These are phyloP conservation scores for Neurospora sp. DNA, from an alignment of 495 filamentous ascomycete genomes.

Conservation along the genomic window DNA sequence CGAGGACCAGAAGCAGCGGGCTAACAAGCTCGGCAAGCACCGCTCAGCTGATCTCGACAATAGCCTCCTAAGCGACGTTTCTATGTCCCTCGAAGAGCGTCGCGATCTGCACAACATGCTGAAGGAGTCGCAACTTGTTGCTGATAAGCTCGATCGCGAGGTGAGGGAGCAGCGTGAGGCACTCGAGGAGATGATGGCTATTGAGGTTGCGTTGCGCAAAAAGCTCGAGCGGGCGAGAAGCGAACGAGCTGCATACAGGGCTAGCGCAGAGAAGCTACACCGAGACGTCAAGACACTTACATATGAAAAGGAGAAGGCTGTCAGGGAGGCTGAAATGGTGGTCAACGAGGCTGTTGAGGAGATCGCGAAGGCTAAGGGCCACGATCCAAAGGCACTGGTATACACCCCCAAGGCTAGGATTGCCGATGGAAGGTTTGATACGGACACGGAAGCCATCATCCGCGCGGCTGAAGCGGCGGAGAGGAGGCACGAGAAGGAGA, in stretches of 20 bases:
- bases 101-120: constrained; percentile 59
- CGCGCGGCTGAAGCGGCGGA: constrained; percentile 42
- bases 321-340: constrained; percentile 11
- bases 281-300: constrained; percentile 28
- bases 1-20: constrained; percentile 11
- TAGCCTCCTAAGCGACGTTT: constrained; percentile 17
- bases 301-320: constrained; percentile 26
- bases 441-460: constrained; percentile 30
- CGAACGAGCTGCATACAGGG: constrained; percentile 34
- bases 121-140: constrained; percentile 55
- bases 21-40: background rate
- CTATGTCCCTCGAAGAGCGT: constrained; percentile 29
- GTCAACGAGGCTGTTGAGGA: constrained; percentile 8
- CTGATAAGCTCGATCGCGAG: constrained; percentile 34
- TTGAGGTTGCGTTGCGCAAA: constrained; percentile 25
- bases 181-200: constrained; percentile 21
- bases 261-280: constrained; percentile 32
- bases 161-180: constrained; percentile 26
- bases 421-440: constrained; percentile 11
- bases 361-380: background rate
- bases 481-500: constrained; percentile 63
- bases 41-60: constrained; percentile 1
- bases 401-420: background rate
- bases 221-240: constrained; percentile 36
- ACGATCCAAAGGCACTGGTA: background rate